These are phyloP conservation scores for Pisolithus orientalis DNA, from an alignment of 768 basidiomycete genomes.

Conservation along the genomic window DNA sequence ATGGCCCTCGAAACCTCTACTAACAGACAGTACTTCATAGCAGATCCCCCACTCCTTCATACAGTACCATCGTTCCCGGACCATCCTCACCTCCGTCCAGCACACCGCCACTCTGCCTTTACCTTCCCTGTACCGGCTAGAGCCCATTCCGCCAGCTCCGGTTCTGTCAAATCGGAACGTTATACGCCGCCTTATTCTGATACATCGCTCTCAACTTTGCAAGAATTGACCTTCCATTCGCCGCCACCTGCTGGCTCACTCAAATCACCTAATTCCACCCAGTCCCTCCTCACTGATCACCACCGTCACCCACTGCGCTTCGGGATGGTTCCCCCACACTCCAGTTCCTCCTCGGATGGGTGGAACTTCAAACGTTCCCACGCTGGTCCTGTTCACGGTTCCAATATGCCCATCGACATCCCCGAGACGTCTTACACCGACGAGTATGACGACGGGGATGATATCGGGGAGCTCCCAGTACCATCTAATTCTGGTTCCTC, in stretches of 20 bases:
- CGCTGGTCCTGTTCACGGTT: conserved; percentile 2
- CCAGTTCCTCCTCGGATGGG: conserved; percentile 9
- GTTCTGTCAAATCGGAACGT: conserved; percentile 25
- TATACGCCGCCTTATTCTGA: conserved; percentile 18
- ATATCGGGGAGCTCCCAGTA: conserved; percentile 41
- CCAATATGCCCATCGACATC: conserved; percentile 18
- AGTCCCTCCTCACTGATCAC: not conserved
- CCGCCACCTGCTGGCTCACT: conserved; percentile 4
- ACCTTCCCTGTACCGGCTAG: conserved; percentile 1
- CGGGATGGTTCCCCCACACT: conserved; percentile 17
- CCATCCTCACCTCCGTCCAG: not conserved
- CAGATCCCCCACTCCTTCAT: not conserved
- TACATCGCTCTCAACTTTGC: conserved; percentile 16
- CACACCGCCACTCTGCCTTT: conserved; percentile 3
- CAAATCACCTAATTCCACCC: not conserved
- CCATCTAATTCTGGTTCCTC: conserved; percentile 16
- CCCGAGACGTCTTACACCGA: conserved; percentile 44
- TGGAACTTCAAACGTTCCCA: conserved; percentile 19
- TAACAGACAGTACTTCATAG: conserved; percentile 13
- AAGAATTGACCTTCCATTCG: conserved; percentile 18
- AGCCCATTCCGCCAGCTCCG: conserved; percentile 4
- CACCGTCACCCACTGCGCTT: conserved; percentile 18
- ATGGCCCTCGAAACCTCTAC: conserved; percentile 20
- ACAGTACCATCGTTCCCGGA: not conserved
- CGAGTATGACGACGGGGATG: conserved; percentile 58